Evolutionary conservation across 176 grass and related monocot species (phyloP), one percentile per base, ranked within the genome.

Genomic region (Eragrostis nindensis): DNA sequence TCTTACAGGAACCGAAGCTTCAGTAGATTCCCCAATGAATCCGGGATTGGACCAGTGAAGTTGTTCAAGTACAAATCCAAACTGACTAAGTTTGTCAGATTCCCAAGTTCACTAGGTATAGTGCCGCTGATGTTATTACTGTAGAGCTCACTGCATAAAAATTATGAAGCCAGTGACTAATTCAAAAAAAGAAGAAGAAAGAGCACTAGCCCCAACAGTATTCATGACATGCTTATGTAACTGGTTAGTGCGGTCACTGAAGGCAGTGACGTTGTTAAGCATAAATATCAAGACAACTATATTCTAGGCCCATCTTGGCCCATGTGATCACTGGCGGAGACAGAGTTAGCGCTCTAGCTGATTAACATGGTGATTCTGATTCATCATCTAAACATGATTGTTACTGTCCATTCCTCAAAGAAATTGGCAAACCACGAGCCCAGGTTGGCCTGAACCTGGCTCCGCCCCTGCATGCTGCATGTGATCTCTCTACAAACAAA

Each of bases 11-110:
- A 97, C 63, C 93, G 88, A 66, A 97, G 86, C 84, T 93, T 97
- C 76, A 89, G 84, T 45, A 97, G 82, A 48, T 93, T 91, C 71
- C 93, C 93, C 81, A 97, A 70, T 24, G 93, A 90, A 78, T 56
- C 83, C 26, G 93, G 93, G 86, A 96, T 96, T 62, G 84, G 76
- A 30, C 88, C 93, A 68, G 85, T 90, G 72, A 96, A 96, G 25
- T 84, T 96, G 90, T 96, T 96, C 68, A 96, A 84, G 78, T 96
- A 97, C 53, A 93, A 80, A 87, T 97, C 93, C 80, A 97, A 93
- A 85, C 93, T 97, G 83, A 97, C 90, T 79, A 97, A 84, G 76
- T 93, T 93, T 65, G 90, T 93, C 40, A 97, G 87, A 65, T 97
- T 93, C 60, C 93, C 93, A 12, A 97, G 85, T 86, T 97, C 90